These are phyloP conservation scores for Nematocida ausubeli DNA, from an alignment of 371 early-diverging fungal genomes.

Conservation along the genomic window DNA sequence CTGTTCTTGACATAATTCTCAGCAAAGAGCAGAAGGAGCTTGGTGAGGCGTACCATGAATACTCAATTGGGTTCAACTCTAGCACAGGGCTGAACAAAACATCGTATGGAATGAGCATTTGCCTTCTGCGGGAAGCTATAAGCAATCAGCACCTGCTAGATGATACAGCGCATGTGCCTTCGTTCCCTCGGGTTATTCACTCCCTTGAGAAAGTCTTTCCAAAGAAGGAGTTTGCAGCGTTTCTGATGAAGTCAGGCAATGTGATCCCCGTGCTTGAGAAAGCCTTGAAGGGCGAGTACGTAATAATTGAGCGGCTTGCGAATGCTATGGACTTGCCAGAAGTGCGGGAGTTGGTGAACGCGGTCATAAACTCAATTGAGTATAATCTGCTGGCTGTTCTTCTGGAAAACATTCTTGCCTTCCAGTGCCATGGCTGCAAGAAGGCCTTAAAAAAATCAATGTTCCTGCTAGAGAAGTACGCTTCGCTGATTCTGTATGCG, in stretches of 20 bases:
- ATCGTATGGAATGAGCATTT: conserved; percentile 48
- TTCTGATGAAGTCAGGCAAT: conserved; percentile 46
- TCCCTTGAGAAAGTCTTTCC: conserved; percentile 4
- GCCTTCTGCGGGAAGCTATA: conserved; percentile 13
- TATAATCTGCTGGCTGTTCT: neutral
- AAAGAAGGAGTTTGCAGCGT: conserved; percentile 6
- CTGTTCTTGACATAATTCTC: conserved; percentile 27
- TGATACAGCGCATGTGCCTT: neutral
- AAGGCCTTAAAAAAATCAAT: neutral
- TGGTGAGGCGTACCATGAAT: neutral
- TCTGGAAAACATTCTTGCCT: conserved; percentile 7
- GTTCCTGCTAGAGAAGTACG: conserved; percentile 29
- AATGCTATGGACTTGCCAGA: conserved; percentile 2
- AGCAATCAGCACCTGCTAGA: neutral
- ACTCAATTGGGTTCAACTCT: conserved; percentile 42
- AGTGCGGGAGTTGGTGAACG: neutral
- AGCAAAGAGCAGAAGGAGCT: neutral
- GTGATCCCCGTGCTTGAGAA: conserved; percentile 42
- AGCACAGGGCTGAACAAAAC: conserved; percentile 18
- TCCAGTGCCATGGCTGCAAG: conserved; percentile 13
- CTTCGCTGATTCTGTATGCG: conserved; percentile 40
- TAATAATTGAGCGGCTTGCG: conserved; percentile 14
- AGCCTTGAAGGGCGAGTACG: conserved; percentile 41
- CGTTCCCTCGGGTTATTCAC: conserved; percentile 8
- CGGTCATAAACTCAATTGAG: neutral